Evolutionary conservation across 1,284 basidiomycete genomes (phyloP).

Genomic region (Ceratobasidium sp.): DNA sequence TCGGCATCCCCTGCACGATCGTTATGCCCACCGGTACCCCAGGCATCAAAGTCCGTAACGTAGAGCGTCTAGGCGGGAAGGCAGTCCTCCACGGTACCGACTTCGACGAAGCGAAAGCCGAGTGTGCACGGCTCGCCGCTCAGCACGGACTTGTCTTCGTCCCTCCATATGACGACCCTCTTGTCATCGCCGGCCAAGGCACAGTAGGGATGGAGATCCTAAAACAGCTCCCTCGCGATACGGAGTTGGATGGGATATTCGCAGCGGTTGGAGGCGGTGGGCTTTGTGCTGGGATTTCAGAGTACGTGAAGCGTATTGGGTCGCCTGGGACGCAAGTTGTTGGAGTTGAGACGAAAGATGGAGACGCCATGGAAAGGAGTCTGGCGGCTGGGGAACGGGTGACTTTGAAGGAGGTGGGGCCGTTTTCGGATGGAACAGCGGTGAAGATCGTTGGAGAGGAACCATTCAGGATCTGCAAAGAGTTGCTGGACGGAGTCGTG

Average conservation of each 20-base stretch:
- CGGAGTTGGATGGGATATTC: slow-evolving; percentile 90
- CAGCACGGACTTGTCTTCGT: slow-evolving; percentile 89
- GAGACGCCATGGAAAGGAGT: slow-evolving; percentile 91
- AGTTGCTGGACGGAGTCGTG: slow-evolving; percentile 87
- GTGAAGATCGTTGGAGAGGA: slow-evolving; percentile 98
- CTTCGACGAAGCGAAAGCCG: slow-evolving; percentile 97
- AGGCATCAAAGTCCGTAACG: slow-evolving; percentile 96
- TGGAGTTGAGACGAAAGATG: slow-evolving; percentile 97
- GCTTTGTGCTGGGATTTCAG: slow-evolving; percentile 87
- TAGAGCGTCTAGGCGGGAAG: slow-evolving; percentile 92
- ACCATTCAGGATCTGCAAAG: slow-evolving; percentile 91
- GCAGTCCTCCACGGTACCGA: slow-evolving; percentile 93
- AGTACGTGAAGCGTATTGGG: slow-evolving; percentile 95
- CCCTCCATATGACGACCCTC: slow-evolving; percentile 97
- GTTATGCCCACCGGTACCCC: slow-evolving; percentile 98
- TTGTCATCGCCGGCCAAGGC: slow-evolving; percentile 97
- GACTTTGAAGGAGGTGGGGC: slow-evolving; percentile 90
- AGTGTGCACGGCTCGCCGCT: slow-evolving; percentile 88
- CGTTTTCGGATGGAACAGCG: slow-evolving; percentile 98
- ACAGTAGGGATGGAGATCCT: slow-evolving; percentile 96
- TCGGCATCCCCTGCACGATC: slow-evolving; percentile 95
- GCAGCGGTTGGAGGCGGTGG: slow-evolving; percentile 95
- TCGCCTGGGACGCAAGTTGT: slow-evolving; percentile 85
- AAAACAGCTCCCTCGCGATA: slow-evolving; percentile 79
- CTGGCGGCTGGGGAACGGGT: slow-evolving; percentile 84